Percentiles rank a stretch among this genome's conserved stretches.
Conservation (phyloP, 1,284 basidiomycete genomes). For the Marasmius sp. region DNA sequence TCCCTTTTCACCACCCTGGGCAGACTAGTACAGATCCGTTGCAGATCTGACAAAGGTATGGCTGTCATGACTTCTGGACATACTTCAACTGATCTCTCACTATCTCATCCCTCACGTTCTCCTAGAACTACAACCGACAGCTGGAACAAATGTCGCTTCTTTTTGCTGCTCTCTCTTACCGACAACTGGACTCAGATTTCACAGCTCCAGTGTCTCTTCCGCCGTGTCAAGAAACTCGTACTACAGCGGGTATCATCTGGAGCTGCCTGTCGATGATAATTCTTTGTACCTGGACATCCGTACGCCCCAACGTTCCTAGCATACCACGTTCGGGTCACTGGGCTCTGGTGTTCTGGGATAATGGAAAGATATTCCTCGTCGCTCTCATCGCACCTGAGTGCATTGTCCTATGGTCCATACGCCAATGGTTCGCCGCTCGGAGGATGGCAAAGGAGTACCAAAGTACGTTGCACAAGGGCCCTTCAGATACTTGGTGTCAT, state of each 20-base stretch:
- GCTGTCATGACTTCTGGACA: too few species aligned
- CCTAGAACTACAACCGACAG: too few species aligned
- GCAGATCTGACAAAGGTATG: too few species aligned
- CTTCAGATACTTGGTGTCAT: background rate
- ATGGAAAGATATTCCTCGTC: slow-evolving; percentile 18
- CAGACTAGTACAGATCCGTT: too few species aligned
- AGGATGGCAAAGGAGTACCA: slow-evolving; percentile 11
- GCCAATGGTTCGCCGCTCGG: slow-evolving; percentile 24
- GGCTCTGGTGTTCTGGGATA: background rate
- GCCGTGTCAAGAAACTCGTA: too few species aligned
- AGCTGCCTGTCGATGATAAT: slow-evolving; percentile 31
- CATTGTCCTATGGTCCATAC: slow-evolving; percentile 23
- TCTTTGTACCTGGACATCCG: slow-evolving; percentile 31
- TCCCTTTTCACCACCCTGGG: too few species aligned
- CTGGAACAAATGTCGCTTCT: too few species aligned
- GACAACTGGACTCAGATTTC: too few species aligned
- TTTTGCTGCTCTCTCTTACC: too few species aligned
- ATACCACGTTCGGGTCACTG: background rate
- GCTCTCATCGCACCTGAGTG: slow-evolving; percentile 26
- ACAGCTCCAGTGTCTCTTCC: too few species aligned
- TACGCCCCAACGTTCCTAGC: slow-evolving; percentile 33
- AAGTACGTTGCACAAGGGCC: background rate
- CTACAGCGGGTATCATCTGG: slow-evolving; percentile 19
- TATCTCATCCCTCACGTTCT: too few species aligned
- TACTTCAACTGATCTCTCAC: too few species aligned